Percentiles rank a stretch among this genome's conserved stretches.
Conservation (phyloP, 352 stramenopile genomes). For the Phytophthora capsici region DNA sequence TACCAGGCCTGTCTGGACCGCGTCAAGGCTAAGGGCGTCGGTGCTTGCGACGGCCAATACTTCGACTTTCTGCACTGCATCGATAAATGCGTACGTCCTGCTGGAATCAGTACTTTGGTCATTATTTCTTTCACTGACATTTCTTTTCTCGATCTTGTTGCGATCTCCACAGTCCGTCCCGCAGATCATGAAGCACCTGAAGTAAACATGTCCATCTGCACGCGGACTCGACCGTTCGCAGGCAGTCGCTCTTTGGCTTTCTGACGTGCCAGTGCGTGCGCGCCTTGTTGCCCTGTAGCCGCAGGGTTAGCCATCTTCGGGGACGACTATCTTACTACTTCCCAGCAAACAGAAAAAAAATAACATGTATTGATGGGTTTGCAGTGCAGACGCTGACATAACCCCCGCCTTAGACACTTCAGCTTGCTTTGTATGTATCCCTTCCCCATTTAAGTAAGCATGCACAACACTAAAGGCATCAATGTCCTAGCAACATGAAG, state of each 20-base stretch:
- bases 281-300: background rate
- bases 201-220: constrained; percentile 65
- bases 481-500: too few species aligned
- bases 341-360: constrained; percentile 24
- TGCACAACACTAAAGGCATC: too few species aligned
- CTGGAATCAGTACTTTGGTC: background rate
- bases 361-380: constrained; percentile 44
- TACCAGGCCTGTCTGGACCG: constrained; percentile 94
- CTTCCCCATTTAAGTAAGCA: background rate
- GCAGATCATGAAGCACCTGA: constrained; percentile 95
- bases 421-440: background rate
- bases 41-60: constrained; percentile 95
- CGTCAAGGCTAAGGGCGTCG: constrained; percentile 92
- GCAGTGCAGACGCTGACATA: constrained; percentile 33
- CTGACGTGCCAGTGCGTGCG: constrained; percentile 16
- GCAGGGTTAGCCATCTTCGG: background rate
- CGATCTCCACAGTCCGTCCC: constrained; percentile 74
- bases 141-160: background rate
- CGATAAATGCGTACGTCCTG: constrained; percentile 92
- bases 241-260: background rate
- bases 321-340: constrained; percentile 20
- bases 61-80: constrained; percentile 96
- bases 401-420: constrained; percentile 26
- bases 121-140: too few species aligned
- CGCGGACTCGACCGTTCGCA: background rate